Evolutionary conservation across 176 grass and related monocot genomes (phyloP).

Genomic region (Cenchrus fungigraminus): DNA sequence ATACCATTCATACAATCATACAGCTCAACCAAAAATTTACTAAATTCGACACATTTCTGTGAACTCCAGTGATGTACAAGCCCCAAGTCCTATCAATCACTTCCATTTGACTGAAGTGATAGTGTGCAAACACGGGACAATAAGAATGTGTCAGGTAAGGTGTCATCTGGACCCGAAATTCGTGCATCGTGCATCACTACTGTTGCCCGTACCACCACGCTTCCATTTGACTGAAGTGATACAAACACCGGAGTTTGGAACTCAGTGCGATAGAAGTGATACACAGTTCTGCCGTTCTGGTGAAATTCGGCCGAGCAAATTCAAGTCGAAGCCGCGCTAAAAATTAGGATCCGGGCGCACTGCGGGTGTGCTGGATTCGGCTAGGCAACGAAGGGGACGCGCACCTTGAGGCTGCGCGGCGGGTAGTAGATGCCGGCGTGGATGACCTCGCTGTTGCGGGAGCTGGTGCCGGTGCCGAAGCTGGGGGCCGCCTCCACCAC

Average conservation of each 20-base stretch:
- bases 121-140: too few relatives aligned
- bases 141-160: neutral
- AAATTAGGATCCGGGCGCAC: neutral
- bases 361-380: neutral
- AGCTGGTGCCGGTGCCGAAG: slow-evolving; percentile 93
- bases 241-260: neutral
- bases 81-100: neutral
- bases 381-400: neutral
- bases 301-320: neutral
- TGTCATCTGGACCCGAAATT: neutral
- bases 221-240: neutral
- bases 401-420: slow-evolving; percentile 74
- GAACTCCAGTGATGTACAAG: neutral
- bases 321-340: too few relatives aligned
- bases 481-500: slow-evolving; percentile 76
- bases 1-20: neutral
- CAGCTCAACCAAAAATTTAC: neutral
- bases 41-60: neutral
- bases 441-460: slow-evolving; percentile 97
- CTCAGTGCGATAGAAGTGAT: neutral
- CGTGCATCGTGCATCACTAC: neutral
- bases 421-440: slow-evolving; percentile 95
- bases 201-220: neutral
- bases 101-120: too few relatives aligned
- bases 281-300: neutral